Evolutionary conservation across 2,329 filamentous ascomycete genomes (phyloP), one percentile per base, ranked within the genome.

Genomic region (Trichoderma endophyticum): DNA sequence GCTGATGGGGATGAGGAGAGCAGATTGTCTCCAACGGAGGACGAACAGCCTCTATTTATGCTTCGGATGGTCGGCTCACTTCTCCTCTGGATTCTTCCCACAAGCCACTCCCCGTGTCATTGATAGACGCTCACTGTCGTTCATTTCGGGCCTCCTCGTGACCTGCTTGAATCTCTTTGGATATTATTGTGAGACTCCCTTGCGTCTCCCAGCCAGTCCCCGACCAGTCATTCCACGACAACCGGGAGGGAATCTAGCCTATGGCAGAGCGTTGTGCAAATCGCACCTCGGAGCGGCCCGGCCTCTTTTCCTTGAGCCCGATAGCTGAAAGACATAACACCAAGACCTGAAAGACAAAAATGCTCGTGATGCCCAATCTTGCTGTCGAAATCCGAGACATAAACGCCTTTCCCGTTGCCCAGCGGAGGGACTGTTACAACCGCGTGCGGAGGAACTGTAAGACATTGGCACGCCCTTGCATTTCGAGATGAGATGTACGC

Each of bases 151-250:
- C 6, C 7, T 24, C 21, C 30, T 30, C 7, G 66, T 28, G 57
- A 8, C 66, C 21, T 51, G 9, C 30, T 70, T 24, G 26, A 30
- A 15, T 39, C 39, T 14, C 36, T 34, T 54, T 70, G 39, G 39
- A 62, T 51, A 54, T 70, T 70, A 36, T 26, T 60, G 26, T 70
- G 54, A 70, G 57, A 70, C 66, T 54, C 39, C 57, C 66, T 70
- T 54, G 66, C 39, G 21, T 62, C 21, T n/a, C 4, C 32, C 21
- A n/a, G 6, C 57, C 26, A 32, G 26, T 36, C 14, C 30, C 51
- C 36, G 39, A 11, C 66, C 57, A 70, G 56, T 61, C 56, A 62
- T 21, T 54, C 48, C 48, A 43, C 57, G 30, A 54, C 57, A 39
- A 6, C 26, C 18, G 15, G 24, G 18, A 11, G 4, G 28, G 57